Evolutionary conservation across 768 basidiomycete species (phyloP).

Genomic region (Rhizopogon rudus): DNA sequence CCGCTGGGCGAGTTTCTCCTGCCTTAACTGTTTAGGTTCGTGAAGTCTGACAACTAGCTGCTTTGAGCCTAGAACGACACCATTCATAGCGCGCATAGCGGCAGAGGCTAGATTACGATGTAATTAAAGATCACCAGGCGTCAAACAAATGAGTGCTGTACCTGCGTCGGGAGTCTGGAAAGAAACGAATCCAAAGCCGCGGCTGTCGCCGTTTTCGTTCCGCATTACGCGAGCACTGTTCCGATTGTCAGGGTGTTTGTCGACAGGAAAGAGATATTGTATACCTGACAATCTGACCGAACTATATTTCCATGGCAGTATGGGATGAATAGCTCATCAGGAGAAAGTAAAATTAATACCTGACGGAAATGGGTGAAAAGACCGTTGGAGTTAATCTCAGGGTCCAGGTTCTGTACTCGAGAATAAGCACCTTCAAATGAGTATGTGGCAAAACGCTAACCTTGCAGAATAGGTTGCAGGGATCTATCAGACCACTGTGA

Average conservation of each 20-base stretch:
- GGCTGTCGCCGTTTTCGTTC: conserved; percentile 73
- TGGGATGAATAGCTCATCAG: conserved; percentile 10
- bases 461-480: conserved; percentile 89
- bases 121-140: background rate
- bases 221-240: conserved; percentile 90
- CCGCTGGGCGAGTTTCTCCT: conserved; percentile 83
- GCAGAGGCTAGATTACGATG: conserved; percentile 44
- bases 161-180: conserved; percentile 83
- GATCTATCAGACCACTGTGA: conserved; percentile 85
- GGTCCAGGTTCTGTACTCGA: conserved; percentile 67
- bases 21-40: conserved; percentile 87
- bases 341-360: conserved; percentile 33
- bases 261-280: background rate
- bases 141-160: conserved; percentile 17
- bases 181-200: conserved; percentile 90
- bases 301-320: conserved; percentile 38
- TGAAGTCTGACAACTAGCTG: conserved; percentile 83
- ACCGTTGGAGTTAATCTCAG: conserved; percentile 79
- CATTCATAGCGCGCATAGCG: conserved; percentile 83
- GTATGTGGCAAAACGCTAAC: conserved; percentile 30
- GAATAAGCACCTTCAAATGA: conserved; percentile 1
- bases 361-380: conserved; percentile 80
- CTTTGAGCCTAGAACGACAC: conserved; percentile 62
- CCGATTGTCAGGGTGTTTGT: background rate
- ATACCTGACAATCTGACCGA: conserved; percentile 86